phyloP scores from a whole-genome alignment of 306 rosid genomes.

The Fagus sylvatica region DNA sequence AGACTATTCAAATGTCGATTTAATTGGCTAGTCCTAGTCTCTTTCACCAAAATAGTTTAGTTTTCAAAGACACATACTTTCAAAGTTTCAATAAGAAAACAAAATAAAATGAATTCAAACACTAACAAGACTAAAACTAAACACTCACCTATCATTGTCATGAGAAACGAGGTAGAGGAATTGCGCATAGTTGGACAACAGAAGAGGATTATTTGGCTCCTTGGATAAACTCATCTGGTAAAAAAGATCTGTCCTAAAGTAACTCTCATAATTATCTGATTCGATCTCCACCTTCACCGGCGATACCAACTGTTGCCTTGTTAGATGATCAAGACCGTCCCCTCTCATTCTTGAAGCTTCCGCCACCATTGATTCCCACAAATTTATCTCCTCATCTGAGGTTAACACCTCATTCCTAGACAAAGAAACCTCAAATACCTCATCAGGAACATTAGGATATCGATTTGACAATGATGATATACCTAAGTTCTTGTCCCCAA shows the following conservation, averaged over 20 bases:
- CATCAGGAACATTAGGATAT: conserved; percentile 17
- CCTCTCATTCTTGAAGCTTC: conserved; percentile 49
- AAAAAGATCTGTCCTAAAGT: conserved; percentile 52
- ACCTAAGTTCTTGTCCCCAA: neutral
- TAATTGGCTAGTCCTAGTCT: neutral
- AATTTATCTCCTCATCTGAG: conserved; percentile 41
- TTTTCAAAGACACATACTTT: neutral
- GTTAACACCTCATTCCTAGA: conserved; percentile 26
- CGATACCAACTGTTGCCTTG: conserved; percentile 37
- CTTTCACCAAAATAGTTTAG: neutral
- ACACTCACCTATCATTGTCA: conserved; percentile 56
- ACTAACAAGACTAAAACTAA: neutral
- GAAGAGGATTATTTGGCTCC: conserved; percentile 62
- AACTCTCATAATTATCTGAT: conserved; percentile 52
- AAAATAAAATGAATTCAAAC: neutral
- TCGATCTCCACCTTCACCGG: conserved; percentile 56
- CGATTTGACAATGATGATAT: neutral
- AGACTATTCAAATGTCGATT: neutral
- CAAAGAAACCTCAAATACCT: conserved; percentile 1
- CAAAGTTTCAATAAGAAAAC: conserved; percentile 10
- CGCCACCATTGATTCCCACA: conserved; percentile 59
- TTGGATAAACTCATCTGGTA: conserved; percentile 46
- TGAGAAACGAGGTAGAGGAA: conserved; percentile 67
- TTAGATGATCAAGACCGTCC: conserved; percentile 47
- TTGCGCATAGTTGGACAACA: conserved; percentile 79